phyloP scores from a whole-genome alignment of 2,329 filamentous ascomycete genomes.

The Colletotrichum euphorbiae region DNA sequence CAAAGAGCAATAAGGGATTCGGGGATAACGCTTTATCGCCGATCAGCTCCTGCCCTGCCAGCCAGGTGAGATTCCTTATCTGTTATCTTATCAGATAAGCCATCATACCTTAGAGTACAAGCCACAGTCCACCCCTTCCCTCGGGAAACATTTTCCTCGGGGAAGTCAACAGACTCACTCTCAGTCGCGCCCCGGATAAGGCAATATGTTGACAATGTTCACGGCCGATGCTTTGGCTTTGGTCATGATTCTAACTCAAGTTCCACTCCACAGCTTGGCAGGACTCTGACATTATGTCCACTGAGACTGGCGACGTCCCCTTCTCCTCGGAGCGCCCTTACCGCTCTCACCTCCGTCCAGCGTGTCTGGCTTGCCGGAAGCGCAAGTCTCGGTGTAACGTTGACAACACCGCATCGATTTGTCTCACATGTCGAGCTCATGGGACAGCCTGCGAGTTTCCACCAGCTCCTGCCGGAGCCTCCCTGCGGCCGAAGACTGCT shows the following conservation, averaged over 20 bases:
- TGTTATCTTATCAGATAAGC: background rate
- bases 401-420: conserved; percentile 63
- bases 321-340: conserved; percentile 60
- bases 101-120: background rate
- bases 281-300: background rate
- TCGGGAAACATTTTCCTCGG: conserved; percentile 18
- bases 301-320: conserved; percentile 3
- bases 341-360: conserved; percentile 70
- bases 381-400: conserved; percentile 72
- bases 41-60: too few species aligned
- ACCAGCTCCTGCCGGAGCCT: conserved; percentile 13
- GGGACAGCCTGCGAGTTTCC: conserved; percentile 68
- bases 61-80: too few species aligned
- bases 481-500: conserved; percentile 27
- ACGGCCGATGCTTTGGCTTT: background rate
- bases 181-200: background rate
- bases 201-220: conserved; percentile 5
- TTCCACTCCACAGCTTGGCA: accelerated
- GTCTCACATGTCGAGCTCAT: conserved; percentile 69
- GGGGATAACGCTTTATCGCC: too few species aligned
- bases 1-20: too few species aligned
- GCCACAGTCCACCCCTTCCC: background rate
- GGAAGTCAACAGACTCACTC: background rate
- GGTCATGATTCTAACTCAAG: background rate
- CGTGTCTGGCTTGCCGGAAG: conserved; percentile 69